Conservation (phyloP, 2,329 filamentous ascomycete genomes). For the Trichoderma gracile region DNA sequence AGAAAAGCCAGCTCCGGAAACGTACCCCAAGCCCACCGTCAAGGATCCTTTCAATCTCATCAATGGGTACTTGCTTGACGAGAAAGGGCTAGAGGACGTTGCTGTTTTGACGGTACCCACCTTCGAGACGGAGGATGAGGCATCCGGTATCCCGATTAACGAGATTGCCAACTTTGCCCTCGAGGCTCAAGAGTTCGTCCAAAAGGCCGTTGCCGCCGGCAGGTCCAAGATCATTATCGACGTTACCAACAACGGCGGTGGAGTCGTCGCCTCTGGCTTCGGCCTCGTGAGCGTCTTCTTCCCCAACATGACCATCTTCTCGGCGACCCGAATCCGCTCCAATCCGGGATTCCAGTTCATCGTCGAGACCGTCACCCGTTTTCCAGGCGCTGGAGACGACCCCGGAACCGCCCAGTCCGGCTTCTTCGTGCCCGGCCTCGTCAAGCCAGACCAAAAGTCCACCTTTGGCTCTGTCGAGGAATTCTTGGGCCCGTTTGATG, state of each 20-base stretch:
- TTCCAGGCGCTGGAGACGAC: no score
- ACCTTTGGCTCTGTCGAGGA: neutral
- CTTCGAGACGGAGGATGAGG: neutral
- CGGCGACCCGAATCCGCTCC: slow-evolving; percentile 23
- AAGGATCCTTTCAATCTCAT: neutral
- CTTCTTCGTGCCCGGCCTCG: neutral
- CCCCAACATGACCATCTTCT: slow-evolving; percentile 29
- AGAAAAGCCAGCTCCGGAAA: neutral
- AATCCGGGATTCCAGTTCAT: slow-evolving; percentile 1
- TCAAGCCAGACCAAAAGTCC: slow-evolving; percentile 13
- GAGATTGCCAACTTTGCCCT: slow-evolving; percentile 27
- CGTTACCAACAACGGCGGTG: slow-evolving; percentile 61
- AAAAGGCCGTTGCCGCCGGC: slow-evolving; percentile 35
- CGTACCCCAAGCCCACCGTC: slow-evolving; percentile 20
- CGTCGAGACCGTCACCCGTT: neutral
- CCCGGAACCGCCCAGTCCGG: neutral
- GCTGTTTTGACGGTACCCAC: slow-evolving; percentile 10
- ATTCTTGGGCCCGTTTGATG: neutral
- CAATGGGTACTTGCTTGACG: neutral
- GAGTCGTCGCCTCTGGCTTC: slow-evolving; percentile 48
- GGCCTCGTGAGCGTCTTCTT: slow-evolving; percentile 50
- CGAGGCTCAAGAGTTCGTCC: slow-evolving; percentile 46
- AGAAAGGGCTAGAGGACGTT: neutral
- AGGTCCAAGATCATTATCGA: slow-evolving; percentile 61
- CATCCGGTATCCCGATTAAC: neutral